Base-by-base conservation (phyloP, 441 rosid species). In the Populus tomentosa region DNA sequence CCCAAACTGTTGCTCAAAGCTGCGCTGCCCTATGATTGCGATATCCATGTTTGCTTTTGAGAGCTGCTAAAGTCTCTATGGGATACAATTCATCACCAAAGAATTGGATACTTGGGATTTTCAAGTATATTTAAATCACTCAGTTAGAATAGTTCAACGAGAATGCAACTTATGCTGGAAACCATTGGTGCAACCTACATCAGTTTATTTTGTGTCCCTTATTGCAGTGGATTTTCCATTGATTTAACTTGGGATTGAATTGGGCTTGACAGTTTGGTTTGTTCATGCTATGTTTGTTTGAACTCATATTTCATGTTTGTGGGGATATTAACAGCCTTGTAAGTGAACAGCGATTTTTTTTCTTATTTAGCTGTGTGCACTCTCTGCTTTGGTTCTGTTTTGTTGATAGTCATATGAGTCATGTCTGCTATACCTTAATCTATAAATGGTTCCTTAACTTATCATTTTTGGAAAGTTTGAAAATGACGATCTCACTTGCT, bases 401-500 rank as follows among this genome's bases (percentile, higher is more conserved):
- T 5, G 9, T 14, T 53, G 59, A 64, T 21, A 56, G 10, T 67
- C 16, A 65, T 14, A 62, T 18, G 35, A n/a, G 7, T 53, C 61
- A n/a, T 8, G 6, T 21, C 36, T 36, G 46, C n/a, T 30, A 50
- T 6, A 50, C 53, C 24, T 53, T 18, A 30, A 30, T 71, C 36
- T 32, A 3, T 71, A n/a, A 61, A 35, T 70, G 71, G 10, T 32
- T 5, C 13, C 46, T 38, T 68, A 21, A 33, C 35, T n/a, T 64
- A 70, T 72, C 18, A 35, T 70, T 56, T 56, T 53, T 53, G 16
- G 71, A 63, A 77, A 74, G 59, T 80, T 78, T 75, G 77, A 68
- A 69, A 75, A 77, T 77, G 71, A 59, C 74, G 10, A 16, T 5
- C 71, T 92, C 81, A 80, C 85, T 61, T 83, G 74, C 84, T 84